These are phyloP conservation scores for Allium cepa DNA, from an alignment of 106 monocot genomes.

Conservation along the genomic window DNA sequence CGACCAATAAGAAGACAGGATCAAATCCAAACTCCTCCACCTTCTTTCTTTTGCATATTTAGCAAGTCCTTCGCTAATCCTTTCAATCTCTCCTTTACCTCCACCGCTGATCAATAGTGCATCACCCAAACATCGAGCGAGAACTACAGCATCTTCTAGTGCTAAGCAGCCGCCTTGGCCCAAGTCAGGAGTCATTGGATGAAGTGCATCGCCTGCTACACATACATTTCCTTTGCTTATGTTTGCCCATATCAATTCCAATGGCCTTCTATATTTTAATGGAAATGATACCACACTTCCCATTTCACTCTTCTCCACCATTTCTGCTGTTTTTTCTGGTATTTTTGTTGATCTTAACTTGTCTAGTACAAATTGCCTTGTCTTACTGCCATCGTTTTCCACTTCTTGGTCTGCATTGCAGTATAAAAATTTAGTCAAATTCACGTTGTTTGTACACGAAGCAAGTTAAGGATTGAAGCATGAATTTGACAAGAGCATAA, in stretches of 20 bases:
- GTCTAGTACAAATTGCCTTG: conserved; percentile 23
- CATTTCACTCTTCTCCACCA: conserved; percentile 39
- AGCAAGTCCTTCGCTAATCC: conserved; percentile 29
- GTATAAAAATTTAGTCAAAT: background rate
- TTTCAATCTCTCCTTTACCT: conserved; percentile 13
- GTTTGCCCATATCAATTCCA: conserved; percentile 35
- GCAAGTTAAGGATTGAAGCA: background rate
- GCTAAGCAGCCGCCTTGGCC: conserved; percentile 77
- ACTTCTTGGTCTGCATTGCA: conserved; percentile 26
- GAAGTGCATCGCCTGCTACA: conserved; percentile 72
- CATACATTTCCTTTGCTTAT: conserved; percentile 43
- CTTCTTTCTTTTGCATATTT: conserved; percentile 51
- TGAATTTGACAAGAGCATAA: background rate
- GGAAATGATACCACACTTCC: conserved; percentile 42
- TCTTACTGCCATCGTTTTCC: conserved; percentile 13
- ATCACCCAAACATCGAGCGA: conserved; percentile 49
- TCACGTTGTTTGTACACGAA: background rate
- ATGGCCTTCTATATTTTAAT: conserved; percentile 40
- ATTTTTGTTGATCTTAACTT: conserved; percentile 27
- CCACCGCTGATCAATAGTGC: conserved; percentile 11
- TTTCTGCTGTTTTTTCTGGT: conserved; percentile 22
- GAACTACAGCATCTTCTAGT: conserved; percentile 60
- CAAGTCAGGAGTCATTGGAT: conserved; percentile 81
- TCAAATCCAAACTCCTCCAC: conserved; percentile 57
- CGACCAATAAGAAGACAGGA: conserved; percentile 34